Conservation (phyloP, 352 stramenopile species). For the Phytophthora europaea region DNA sequence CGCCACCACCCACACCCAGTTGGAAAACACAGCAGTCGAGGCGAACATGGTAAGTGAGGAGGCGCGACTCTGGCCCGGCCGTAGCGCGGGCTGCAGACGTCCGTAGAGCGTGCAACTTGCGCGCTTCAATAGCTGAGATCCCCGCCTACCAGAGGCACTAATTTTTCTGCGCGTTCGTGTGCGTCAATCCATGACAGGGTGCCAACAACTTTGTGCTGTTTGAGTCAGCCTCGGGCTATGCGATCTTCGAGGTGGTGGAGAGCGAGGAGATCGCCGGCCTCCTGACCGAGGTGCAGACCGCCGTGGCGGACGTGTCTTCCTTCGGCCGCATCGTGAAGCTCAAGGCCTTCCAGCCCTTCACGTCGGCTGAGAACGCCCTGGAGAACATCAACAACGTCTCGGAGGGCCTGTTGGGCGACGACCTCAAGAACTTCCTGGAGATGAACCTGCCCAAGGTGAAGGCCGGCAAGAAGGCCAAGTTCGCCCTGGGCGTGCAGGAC, state of each 20-base stretch:
- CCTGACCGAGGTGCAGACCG: slow-evolving; percentile 91
- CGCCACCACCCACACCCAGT: slow-evolving; percentile 40
- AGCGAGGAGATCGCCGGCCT: slow-evolving; percentile 97
- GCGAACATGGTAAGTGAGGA: slow-evolving; percentile 45
- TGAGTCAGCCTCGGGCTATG: slow-evolving; percentile 98
- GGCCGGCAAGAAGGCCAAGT: slow-evolving; percentile 92
- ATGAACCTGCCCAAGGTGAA: slow-evolving; percentile 99
- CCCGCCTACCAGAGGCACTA: slow-evolving; percentile 20
- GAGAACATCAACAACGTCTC: slow-evolving; percentile 99
- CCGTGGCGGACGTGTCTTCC: slow-evolving; percentile 93
- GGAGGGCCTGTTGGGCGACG: slow-evolving; percentile 93
- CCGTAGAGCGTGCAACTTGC: slow-evolving; percentile 24
- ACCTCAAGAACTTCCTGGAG: slow-evolving; percentile 99
- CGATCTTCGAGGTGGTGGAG: slow-evolving; percentile 98
- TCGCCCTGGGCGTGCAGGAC: slow-evolving; percentile 94
- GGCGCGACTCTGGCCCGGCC: not conserved
- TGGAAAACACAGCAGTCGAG: slow-evolving; percentile 49
- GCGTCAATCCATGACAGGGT: slow-evolving; percentile 25
- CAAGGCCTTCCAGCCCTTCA: slow-evolving; percentile 99
- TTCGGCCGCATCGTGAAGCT: slow-evolving; percentile 99
- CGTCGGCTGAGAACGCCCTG: slow-evolving; percentile 98
- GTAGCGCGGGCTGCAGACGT: slow-evolving; percentile 8
- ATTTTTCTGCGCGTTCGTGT: slow-evolving; percentile 19
- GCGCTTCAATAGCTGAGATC: slow-evolving; percentile 5
- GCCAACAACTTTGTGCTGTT: slow-evolving; percentile 95